Evolutionary conservation across 2,329 filamentous ascomycete species (phyloP).

Genomic region (Whalleya microplaca): DNA sequence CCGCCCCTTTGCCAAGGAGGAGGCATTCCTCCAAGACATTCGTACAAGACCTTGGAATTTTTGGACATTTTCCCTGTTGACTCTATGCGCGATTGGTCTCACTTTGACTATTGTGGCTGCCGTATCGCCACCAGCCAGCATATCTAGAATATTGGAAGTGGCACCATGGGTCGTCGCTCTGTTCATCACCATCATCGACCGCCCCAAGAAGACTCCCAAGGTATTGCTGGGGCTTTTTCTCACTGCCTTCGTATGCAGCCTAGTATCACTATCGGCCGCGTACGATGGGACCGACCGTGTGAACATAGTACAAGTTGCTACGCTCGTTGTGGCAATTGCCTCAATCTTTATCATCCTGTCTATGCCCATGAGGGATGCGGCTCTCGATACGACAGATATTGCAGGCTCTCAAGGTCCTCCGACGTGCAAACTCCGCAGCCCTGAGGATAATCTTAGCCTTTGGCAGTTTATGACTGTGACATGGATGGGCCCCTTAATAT

Average conservation of each 20-base stretch:
- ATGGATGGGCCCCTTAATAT: constrained; percentile 79
- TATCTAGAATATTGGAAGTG: constrained; percentile 38
- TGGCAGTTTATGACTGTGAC: constrained; percentile 86
- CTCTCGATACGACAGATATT: constrained; percentile 58
- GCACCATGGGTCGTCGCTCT: constrained; percentile 45
- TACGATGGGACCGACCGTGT: constrained; percentile 37
- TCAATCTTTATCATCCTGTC: constrained; percentile 59
- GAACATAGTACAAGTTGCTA: constrained; percentile 38
- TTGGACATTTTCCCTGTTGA: constrained; percentile 43
- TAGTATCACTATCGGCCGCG: constrained; percentile 32
- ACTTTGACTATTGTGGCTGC: constrained; percentile 38
- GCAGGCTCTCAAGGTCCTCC: constrained; percentile 60
- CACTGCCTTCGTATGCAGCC: constrained; percentile 37
- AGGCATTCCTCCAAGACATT: constrained; percentile 16
- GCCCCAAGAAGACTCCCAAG: constrained; percentile 48
- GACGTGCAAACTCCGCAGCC: constrained; percentile 63
- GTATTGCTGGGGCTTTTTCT: constrained; percentile 45
- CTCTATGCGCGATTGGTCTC: constrained; percentile 41
- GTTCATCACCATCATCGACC: constrained; percentile 43
- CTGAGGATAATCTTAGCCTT: constrained; percentile 78
- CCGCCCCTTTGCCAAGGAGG: constrained; percentile 48
- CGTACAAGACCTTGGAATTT: constrained; percentile 41
- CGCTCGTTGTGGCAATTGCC: constrained; percentile 46
- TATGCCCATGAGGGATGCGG: constrained; percentile 72
- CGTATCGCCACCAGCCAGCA: constrained; percentile 34